Conservation (phyloP, 2,329 filamentous ascomycete species). For the Aspergillus neoniger region DNA sequence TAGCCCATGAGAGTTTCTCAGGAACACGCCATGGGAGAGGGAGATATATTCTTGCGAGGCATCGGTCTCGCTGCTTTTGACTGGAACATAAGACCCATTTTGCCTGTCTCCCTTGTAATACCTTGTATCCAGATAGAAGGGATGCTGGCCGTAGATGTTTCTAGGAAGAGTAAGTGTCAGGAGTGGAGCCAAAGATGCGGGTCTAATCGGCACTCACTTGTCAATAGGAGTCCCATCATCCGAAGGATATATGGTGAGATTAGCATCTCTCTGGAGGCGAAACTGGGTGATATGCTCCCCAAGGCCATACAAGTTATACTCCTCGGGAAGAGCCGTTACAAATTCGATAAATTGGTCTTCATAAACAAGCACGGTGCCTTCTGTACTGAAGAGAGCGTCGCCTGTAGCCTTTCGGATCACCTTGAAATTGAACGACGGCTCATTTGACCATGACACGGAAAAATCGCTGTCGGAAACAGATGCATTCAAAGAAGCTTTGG, state of each 20-base stretch:
- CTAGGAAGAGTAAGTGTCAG: constrained; percentile 21
- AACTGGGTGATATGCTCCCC: constrained; percentile 73
- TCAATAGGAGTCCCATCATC: constrained; percentile 63
- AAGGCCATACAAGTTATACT: constrained; percentile 75
- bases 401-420: constrained; percentile 60
- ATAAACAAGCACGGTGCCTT: constrained; percentile 66
- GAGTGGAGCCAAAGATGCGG: neutral
- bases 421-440: constrained; percentile 59
- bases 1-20: constrained; percentile 75
- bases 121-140: constrained; percentile 77
- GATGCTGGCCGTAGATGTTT: constrained; percentile 76
- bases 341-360: constrained; percentile 80
- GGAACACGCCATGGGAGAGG: constrained; percentile 74
- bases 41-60: constrained; percentile 60
- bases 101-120: constrained; percentile 63
- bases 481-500: constrained; percentile 49
- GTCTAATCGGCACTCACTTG: constrained; percentile 28
- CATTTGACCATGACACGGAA: constrained; percentile 57
- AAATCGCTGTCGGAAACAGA: constrained; percentile 46
- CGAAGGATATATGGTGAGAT: constrained; percentile 67
- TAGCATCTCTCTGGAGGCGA: constrained; percentile 71
- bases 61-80: constrained; percentile 56
- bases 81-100: constrained; percentile 54
- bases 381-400: constrained; percentile 69
- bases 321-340: constrained; percentile 63